phyloP scores from a whole-genome alignment of 176 grass and related monocot genomes.

The Metroxylon sagu region DNA sequence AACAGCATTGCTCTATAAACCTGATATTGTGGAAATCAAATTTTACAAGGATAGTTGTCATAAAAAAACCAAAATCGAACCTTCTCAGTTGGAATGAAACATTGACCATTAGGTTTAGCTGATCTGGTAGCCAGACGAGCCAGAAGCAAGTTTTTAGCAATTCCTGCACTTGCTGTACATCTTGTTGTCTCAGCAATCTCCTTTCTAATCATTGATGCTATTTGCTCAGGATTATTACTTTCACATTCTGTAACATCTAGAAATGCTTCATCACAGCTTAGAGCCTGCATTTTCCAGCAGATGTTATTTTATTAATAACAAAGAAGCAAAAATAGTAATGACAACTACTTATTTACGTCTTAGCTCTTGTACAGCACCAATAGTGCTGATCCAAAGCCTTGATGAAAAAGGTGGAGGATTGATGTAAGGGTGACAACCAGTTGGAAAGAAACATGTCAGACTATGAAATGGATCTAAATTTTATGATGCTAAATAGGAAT shows the following conservation, averaged over 20 bases:
- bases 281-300: conserved; percentile 45
- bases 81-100: conserved; percentile 69
- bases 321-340: background rate
- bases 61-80: conserved; percentile 19
- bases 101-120: conserved; percentile 90
- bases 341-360: background rate
- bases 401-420: too few species aligned
- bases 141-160: conserved; percentile 81
- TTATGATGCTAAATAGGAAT: too few species aligned
- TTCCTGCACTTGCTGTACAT: conserved; percentile 86
- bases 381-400: too few species aligned
- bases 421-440: too few species aligned
- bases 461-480: too few species aligned
- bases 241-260: conserved; percentile 62
- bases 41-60: too few species aligned
- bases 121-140: conserved; percentile 85
- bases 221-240: conserved; percentile 45
- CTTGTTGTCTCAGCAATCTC: conserved; percentile 69
- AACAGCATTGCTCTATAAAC: too few species aligned
- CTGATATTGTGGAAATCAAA: too few species aligned
- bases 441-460: too few species aligned
- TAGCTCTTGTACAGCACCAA: too few species aligned
- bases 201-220: conserved; percentile 46
- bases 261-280: conserved; percentile 98
- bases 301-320: background rate